Evolutionary conservation across 2,329 filamentous ascomycete species (phyloP), one percentile per base, ranked within the genome.

Genomic region (Cordyceps javanica): DNA sequence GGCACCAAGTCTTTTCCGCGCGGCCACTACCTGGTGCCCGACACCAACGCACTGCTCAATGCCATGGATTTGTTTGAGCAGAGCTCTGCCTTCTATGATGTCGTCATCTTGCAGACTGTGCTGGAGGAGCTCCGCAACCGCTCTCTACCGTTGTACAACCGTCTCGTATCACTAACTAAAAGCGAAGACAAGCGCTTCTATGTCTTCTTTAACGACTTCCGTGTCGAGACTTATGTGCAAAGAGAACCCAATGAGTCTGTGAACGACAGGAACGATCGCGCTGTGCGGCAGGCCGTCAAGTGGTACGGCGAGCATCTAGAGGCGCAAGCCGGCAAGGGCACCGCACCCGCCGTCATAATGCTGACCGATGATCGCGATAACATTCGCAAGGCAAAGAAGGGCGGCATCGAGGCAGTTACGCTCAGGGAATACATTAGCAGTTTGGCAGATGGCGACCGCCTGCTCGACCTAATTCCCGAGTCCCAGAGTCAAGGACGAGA

Each of bases 141-240:
- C 65, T 97, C 93, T 13, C 74, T 97, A 60, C 94, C 94, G 42
- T 83, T 99, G 38, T 99, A 97, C 76, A 97, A 97, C 72, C 89
- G 94, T 39, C 78, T 99, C 51, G 85, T 97, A 63, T 86, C 89
- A 23, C 78, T 99, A 62, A 96, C 92, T 39, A 96, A 93, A 73
- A 96, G 93, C 68, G 91, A 96, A 66, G 91, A 96, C 63, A 99
- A 99, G 78, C 86, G 93, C 56, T 97, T 96, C 70, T 97, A 97
- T 68, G 90, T 99, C 54, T 99, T 99, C 72, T 97, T 97, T 82
- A 99, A 99, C 71, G 94, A 99, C 67, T 99, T 99, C 69, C 84
- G 93, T 53, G 78, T 92, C 39, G 95, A 99, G 72, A 99, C 94
- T 0, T 89, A 96, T 68, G 83, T 97, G 49, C 75, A 82, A 28